Evolutionary conservation across 768 basidiomycete species (phyloP).

Genomic region (Boletellus ananas): DNA sequence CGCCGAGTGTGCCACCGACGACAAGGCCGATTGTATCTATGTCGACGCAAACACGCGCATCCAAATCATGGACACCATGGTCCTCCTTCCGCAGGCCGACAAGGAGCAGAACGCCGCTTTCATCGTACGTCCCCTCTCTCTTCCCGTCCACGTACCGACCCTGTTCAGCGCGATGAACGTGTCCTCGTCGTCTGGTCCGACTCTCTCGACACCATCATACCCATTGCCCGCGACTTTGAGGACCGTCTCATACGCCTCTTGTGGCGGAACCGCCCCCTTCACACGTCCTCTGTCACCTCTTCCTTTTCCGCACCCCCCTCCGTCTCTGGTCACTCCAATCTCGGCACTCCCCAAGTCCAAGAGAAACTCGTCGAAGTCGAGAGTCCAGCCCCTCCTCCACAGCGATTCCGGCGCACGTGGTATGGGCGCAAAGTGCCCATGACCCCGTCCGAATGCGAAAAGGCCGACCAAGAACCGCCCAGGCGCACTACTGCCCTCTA

Average conservation of each 20-base stretch:
- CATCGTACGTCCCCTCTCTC: constrained; percentile 49
- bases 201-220: constrained; percentile 70
- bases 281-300: constrained; percentile 19
- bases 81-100: constrained; percentile 57
- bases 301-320: constrained; percentile 33
- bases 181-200: constrained; percentile 86
- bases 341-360: constrained; percentile 14
- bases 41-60: constrained; percentile 64
- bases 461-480: constrained; percentile 13
- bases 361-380: constrained; percentile 15
- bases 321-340: constrained; percentile 36
- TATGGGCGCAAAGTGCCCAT: constrained; percentile 52
- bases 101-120: constrained; percentile 53
- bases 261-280: constrained; percentile 41
- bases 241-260: constrained; percentile 54
- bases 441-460: constrained; percentile 30
- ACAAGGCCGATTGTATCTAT: constrained; percentile 36
- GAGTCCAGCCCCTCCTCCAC: constrained; percentile 24
- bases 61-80: constrained; percentile 77
- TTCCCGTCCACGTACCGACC: background rate
- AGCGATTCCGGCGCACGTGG: constrained; percentile 49
- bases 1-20: constrained; percentile 33
- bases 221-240: constrained; percentile 46
- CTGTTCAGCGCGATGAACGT: constrained; percentile 67
- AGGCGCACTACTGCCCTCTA: constrained; percentile 23